phyloP scores from a whole-genome alignment of 1,139 yeast genomes.

The Debaryomyces nepalensis region DNA sequence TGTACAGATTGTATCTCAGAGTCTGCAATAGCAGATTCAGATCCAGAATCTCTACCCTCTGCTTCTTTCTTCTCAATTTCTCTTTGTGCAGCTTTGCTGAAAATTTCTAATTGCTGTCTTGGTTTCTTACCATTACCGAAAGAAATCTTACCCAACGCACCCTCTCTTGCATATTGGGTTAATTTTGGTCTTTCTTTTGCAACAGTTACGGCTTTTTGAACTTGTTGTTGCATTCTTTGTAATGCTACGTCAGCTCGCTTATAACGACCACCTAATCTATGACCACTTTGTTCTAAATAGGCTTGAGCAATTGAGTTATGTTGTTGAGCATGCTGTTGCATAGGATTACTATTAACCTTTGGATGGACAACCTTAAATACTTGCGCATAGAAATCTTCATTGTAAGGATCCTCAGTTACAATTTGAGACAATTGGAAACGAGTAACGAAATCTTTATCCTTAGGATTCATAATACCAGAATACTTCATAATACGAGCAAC shows the following conservation, averaged over 20 bases:
- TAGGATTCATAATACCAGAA: slow-evolving; percentile 95
- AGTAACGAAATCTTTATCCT: slow-evolving; percentile 94
- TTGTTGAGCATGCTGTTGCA: slow-evolving; percentile 48
- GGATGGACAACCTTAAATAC: slow-evolving; percentile 85
- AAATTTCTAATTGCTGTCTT: slow-evolving; percentile 80
- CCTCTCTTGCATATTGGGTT: slow-evolving; percentile 75
- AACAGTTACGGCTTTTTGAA: slow-evolving; percentile 92
- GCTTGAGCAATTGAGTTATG: slow-evolving; percentile 85
- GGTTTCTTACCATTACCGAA: slow-evolving; percentile 85
- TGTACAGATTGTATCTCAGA: slow-evolving; percentile 16
- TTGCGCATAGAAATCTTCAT: slow-evolving; percentile 95
- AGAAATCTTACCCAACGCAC: slow-evolving; percentile 89
- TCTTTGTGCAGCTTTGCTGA: slow-evolving; percentile 57
- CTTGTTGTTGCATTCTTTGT: slow-evolving; percentile 98
- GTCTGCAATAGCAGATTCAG: slow-evolving; percentile 21
- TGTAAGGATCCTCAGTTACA: slow-evolving; percentile 96
- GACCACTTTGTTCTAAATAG: slow-evolving; percentile 93
- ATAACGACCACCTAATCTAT: slow-evolving; percentile 84
- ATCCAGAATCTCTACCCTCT: slow-evolving; percentile 26
- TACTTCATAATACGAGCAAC: slow-evolving; percentile 78
- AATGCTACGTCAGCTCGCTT: slow-evolving; percentile 93
- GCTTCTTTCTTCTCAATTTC: slow-evolving; percentile 45
- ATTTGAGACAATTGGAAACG: slow-evolving; percentile 93
- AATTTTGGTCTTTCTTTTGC: slow-evolving; percentile 89
- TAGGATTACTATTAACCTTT: slow-evolving; percentile 50